Base-by-base conservation (phyloP, 306 rosid species). In the Cicer pinnatifidum region DNA sequence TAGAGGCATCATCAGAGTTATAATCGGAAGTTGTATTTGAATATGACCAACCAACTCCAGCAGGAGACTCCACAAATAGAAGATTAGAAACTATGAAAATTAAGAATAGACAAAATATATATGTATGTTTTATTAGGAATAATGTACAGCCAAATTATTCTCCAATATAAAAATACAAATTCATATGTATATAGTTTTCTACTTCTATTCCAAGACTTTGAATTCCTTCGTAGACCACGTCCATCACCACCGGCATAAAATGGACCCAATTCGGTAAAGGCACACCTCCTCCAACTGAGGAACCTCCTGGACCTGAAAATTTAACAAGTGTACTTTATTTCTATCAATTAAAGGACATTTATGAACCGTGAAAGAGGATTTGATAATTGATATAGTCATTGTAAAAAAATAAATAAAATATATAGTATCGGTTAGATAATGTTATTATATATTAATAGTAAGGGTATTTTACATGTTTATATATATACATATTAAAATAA, bases 11-110 rank as follows among this genome's bases (percentile, higher is more conserved):
- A 17, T 97, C 98, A 7, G 76, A 5, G 71, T 78, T 82, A 63
- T 90, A 92, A 80, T 92, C 98, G 0, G 96, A 87, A 73, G 82
- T 76, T 59, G 88, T 93, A 76, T 93, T 90, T 23, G 98, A 90
- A 84, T 93, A 93, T 66, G 98, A 93, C 97, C 96, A 93, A 65
- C 98, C 98, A n/a, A 93, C 98, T 69, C 98, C 98, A 23, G 93
- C 93, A 52, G 98, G 97, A 69, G 98, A 93, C 81, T 93, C 98
- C 69, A 93, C 86, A 73, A 90, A 92, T 61, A 92, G 89, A 51
- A 92, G 90, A 80, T 89, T 92, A 5, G 98, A 90, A 48, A 93
- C 98, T 93, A 69, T 37, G 78, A 19, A 73, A 40, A 65, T 8
- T 5, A 43, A 13, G 54, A 12, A 50, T 5, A 50, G 8, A 5